These are phyloP conservation scores for Ophiostoma ips DNA, from an alignment of 2,329 filamentous ascomycete species.

Conservation along the genomic window DNA sequence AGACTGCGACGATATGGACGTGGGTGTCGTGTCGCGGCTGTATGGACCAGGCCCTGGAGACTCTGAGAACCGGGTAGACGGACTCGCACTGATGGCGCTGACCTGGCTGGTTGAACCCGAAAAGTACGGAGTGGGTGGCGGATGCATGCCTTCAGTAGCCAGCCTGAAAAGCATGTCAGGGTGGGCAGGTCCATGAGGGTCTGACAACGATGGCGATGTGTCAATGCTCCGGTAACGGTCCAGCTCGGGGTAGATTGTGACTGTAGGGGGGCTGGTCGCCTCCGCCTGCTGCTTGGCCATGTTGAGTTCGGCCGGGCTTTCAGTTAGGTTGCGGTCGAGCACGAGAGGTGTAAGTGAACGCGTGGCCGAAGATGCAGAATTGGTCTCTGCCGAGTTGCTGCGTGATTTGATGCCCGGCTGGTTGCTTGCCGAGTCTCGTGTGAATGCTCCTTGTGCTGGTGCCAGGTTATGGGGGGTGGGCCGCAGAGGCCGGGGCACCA, in stretches of 20 bases:
- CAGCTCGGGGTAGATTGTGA: constrained; percentile 43
- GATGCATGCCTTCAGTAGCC: constrained; percentile 45
- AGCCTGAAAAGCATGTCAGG: constrained; percentile 40
- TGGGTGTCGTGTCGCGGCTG: constrained; percentile 65
- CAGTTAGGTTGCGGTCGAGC: constrained; percentile 28
- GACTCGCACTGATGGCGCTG: constrained; percentile 52
- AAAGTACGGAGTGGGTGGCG: constrained; percentile 53
- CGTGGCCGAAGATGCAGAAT: constrained; percentile 29
- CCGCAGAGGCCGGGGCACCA: background rate
- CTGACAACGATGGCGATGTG: constrained; percentile 19
- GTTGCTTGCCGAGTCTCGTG: constrained; percentile 25
- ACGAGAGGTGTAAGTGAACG: constrained; percentile 26
- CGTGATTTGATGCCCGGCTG: constrained; percentile 29
- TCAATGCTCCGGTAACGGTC: constrained; percentile 43
- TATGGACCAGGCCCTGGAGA: constrained; percentile 57
- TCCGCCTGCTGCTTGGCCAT: constrained; percentile 29
- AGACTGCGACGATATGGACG: constrained; percentile 63
- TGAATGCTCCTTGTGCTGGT: background rate
- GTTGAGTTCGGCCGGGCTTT: constrained; percentile 31
- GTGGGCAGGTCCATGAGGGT: constrained; percentile 18
- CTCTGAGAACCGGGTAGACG: constrained; percentile 62
- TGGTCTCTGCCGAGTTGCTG: constrained; percentile 24
- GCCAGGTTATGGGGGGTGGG: background rate
- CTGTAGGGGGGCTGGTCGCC: constrained; percentile 24
- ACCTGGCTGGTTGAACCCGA: constrained; percentile 38